Base-by-base conservation (phyloP, 2,329 filamentous ascomycete species). In the Zymoseptoria ardabiliae region DNA sequence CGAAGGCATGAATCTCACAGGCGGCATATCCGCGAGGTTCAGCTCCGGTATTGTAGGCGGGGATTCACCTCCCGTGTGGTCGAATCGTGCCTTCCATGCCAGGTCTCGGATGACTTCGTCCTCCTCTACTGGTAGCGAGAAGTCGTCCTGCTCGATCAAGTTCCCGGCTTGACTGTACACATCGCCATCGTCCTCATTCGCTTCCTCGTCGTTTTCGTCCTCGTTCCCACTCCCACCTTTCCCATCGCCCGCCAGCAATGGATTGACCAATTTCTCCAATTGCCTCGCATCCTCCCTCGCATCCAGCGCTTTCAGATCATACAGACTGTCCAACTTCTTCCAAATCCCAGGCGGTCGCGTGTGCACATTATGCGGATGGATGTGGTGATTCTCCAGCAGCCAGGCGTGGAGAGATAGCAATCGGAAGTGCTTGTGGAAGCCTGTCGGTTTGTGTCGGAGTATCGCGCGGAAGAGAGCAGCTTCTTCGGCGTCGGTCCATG, bases 401-500 rank as follows among this genome's bases (percentile, higher is more conserved):
- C 67, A 70, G 22, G 67, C 60, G 55, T 71, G 71, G 17, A 97
- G 90, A 8, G 90, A 86, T 63, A 96, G 85, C 82, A 97, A 92
- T 61, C 90, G 87, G 72, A 96, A 96, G 74, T 96, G 91, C 73
- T 93, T 95, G 77, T 96, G 91, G 81, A 96, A 89, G 61, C 91
- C 93, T 49, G 93, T 93, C n/a, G 94, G 94, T 73, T 99, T 99
- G 88, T 90, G 96, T 71, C 87, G 84, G 65, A 97, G 92, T 66
- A 97, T 88, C 56, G 87, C 91, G 72, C 97, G 97, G 77, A 96
- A 91, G 0, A 99, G 81, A 49, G 91, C 92, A 1, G 90, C 91
- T 66, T 96, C 88, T 74, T 99, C 94, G 70, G 97, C 93, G 69
- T 96, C 92, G 3, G 91, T 97, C 94, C 94, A 99, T 23, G 87